Conservation (phyloP, 306 rosid genomes). For the Astragalus glycyphyllos region DNA sequence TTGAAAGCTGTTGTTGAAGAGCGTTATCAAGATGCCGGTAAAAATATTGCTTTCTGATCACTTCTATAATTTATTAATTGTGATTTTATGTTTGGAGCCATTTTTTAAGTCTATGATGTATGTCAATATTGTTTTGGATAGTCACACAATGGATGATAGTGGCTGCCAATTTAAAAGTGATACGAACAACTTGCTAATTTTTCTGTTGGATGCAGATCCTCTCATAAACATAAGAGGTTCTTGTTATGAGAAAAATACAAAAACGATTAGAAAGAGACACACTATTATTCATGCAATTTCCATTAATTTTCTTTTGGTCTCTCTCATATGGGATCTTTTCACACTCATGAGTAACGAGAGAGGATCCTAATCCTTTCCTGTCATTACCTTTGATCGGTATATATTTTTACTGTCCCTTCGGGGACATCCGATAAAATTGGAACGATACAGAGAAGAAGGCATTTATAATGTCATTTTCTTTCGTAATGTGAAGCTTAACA, state of each 20-base stretch:
- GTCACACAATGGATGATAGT: conserved; percentile 12
- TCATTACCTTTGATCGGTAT: not conserved
- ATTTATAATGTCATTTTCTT: not conserved
- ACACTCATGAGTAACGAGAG: too few relatives aligned
- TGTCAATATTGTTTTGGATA: not conserved
- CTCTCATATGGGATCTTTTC: too few relatives aligned
- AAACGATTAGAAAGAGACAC: not conserved
- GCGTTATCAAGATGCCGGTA: conserved; percentile 98
- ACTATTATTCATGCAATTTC: not conserved
- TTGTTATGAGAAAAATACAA: not conserved
- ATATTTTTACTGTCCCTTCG: not conserved
- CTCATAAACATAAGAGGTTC: not conserved
- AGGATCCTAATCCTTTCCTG: too few relatives aligned
- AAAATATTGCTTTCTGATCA: conserved; percentile 34
- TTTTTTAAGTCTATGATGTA: not conserved
- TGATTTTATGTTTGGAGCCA: not conserved
- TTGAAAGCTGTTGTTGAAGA: conserved; percentile 90
- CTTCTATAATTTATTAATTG: conserved; percentile 13
- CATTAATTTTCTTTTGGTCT: not conserved
- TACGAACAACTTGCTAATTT: conserved; percentile 1
- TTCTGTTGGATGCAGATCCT: conserved; percentile 10
- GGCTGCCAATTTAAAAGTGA: conserved; percentile 12
- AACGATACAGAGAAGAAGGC: too few relatives aligned
- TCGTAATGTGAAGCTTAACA: conserved; percentile 8
- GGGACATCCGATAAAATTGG: too few relatives aligned